Evolutionary conservation across 495 filamentous ascomycete genomes (phyloP).

Genomic region (Penicillium ucsense): DNA sequence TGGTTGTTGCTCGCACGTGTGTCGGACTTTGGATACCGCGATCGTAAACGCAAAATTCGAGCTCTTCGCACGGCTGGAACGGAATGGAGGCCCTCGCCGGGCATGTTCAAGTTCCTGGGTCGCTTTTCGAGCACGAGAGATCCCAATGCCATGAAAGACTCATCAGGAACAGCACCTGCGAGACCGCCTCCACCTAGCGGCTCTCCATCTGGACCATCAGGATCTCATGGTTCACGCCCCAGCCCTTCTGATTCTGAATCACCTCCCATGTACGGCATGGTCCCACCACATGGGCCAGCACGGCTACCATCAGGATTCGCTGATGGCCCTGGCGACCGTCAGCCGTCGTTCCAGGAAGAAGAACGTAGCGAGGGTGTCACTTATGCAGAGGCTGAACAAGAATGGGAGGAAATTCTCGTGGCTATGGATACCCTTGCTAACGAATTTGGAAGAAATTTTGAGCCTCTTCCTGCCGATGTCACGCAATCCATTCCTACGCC

Average conservation of each 20-base stretch:
- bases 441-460: slow-evolving; percentile 66
- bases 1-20: slow-evolving; percentile 73
- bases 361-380: slow-evolving; percentile 48
- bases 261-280: slow-evolving; percentile 46
- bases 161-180: background rate
- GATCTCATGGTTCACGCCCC: slow-evolving; percentile 4
- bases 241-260: slow-evolving; percentile 3
- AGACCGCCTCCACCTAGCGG: too few relatives aligned
- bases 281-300: slow-evolving; percentile 31
- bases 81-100: slow-evolving; percentile 48
- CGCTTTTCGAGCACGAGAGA: slow-evolving; percentile 20
- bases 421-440: slow-evolving; percentile 59
- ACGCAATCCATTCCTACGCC: slow-evolving; percentile 54
- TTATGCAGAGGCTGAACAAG: slow-evolving; percentile 58
- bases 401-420: slow-evolving; percentile 67
- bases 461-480: slow-evolving; percentile 65
- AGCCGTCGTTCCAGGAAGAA: slow-evolving; percentile 17
- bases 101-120: slow-evolving; percentile 36
- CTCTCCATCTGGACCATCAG: background rate
- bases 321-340: slow-evolving; percentile 10
- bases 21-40: slow-evolving; percentile 70
- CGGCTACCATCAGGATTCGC: slow-evolving; percentile 34
- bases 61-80: slow-evolving; percentile 36
- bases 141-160: slow-evolving; percentile 4
- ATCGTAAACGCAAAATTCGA: slow-evolving; percentile 68